phyloP scores from a whole-genome alignment of 345 rosid genomes.

The Clausena lansium region DNA sequence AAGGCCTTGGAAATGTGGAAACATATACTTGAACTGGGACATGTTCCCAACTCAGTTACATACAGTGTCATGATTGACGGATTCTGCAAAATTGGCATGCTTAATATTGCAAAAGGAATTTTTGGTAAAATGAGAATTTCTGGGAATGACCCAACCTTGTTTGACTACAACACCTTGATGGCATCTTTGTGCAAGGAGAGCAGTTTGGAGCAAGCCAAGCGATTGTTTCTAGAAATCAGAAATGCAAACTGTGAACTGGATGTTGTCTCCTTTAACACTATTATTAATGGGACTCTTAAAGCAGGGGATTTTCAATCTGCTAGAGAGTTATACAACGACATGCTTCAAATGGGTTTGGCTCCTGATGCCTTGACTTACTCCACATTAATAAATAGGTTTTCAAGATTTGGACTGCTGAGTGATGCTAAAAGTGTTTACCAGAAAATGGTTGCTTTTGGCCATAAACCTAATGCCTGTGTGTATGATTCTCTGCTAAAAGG shows the following conservation, averaged over 20 bases:
- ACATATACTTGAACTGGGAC: constrained; percentile 35
- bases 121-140: constrained; percentile 45
- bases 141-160: constrained; percentile 34
- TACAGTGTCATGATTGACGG: constrained; percentile 53
- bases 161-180: constrained; percentile 51
- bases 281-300: constrained; percentile 61
- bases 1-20: constrained; percentile 65
- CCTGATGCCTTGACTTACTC: constrained; percentile 58
- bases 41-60: constrained; percentile 46
- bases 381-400: constrained; percentile 50
- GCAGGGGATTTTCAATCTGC: constrained; percentile 50
- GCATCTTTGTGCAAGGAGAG: constrained; percentile 61
- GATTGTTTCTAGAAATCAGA: constrained; percentile 53
- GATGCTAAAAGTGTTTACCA: constrained; percentile 52
- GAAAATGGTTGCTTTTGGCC: constrained; percentile 56
- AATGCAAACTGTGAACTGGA: constrained; percentile 34
- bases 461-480: constrained; percentile 39
- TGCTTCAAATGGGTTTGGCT: constrained; percentile 49
- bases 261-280: constrained; percentile 45
- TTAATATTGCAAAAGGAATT: constrained; percentile 60
- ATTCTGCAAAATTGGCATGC: constrained; percentile 49
- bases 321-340: constrained; percentile 42
- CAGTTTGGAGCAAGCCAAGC: constrained; percentile 60
- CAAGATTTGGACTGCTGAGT: constrained; percentile 51
- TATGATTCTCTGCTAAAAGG: constrained; percentile 63